These are phyloP conservation scores for Zygotorulaspora chibaensis DNA, from an alignment of 805 yeast species.

Conservation along the genomic window DNA sequence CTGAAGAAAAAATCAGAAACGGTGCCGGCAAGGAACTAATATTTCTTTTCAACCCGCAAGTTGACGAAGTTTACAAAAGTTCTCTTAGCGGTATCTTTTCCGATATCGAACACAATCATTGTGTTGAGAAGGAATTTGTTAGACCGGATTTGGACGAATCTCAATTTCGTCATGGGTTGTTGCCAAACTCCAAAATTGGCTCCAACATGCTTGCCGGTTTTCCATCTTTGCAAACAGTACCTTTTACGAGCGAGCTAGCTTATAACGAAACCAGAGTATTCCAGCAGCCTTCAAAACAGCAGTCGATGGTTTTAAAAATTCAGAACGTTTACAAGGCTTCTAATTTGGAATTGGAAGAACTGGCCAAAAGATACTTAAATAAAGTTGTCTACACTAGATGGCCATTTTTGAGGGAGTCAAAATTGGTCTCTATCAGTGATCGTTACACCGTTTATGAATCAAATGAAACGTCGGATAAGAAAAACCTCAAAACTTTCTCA, in stretches of 20 bases:
- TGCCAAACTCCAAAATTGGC: constrained; percentile 66
- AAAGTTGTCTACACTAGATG: constrained; percentile 70
- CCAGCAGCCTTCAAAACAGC: constrained; percentile 79
- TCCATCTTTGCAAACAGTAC: constrained; percentile 74
- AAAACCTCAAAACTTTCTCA: constrained; percentile 35
- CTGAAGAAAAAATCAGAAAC: constrained; percentile 73
- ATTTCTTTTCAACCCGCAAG: constrained; percentile 74
- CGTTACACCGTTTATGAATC: constrained; percentile 43
- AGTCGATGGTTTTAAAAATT: constrained; percentile 67
- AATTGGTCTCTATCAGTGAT: constrained; percentile 60
- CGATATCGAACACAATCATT: constrained; percentile 75
- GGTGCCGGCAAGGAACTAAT: constrained; percentile 63
- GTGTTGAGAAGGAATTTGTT: constrained; percentile 56
- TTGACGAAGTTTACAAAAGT: constrained; percentile 59
- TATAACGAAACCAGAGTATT: constrained; percentile 69
- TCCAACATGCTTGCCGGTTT: constrained; percentile 78
- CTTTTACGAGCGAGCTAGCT: constrained; percentile 50
- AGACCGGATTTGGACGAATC: constrained; percentile 45
- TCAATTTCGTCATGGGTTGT: constrained; percentile 50
- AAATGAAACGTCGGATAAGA: constrained; percentile 10
- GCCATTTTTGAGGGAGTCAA: constrained; percentile 88
- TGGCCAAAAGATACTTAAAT: constrained; percentile 59
- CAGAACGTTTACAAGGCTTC: constrained; percentile 45
- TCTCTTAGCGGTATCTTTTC: constrained; percentile 74
- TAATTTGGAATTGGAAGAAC: constrained; percentile 57